Conservation (phyloP, 805 yeast genomes). For the Zygotorulaspora sp. region DNA sequence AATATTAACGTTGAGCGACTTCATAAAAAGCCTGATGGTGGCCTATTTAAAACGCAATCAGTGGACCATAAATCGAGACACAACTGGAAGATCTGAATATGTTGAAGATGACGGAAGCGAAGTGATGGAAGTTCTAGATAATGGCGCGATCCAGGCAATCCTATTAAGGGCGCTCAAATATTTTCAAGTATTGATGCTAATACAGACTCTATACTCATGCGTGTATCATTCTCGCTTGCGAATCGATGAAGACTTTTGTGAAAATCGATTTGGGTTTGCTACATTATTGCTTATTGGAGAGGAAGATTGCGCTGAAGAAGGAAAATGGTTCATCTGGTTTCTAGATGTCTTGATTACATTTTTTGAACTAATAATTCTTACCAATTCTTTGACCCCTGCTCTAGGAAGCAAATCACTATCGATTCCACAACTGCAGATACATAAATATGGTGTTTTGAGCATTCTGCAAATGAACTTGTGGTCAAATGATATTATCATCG, state of each 20-base stretch:
- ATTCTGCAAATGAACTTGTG: slow-evolving; percentile 17
- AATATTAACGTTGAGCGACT: slow-evolving; percentile 10
- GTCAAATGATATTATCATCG: slow-evolving; percentile 6
- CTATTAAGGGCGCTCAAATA: slow-evolving; percentile 16
- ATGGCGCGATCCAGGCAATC: slow-evolving; percentile 14
- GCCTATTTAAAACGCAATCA: slow-evolving; percentile 6
- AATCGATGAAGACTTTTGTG: slow-evolving; percentile 15
- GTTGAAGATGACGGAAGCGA: slow-evolving; percentile 7
- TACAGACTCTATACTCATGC: slow-evolving; percentile 14
- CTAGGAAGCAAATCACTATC: slow-evolving; percentile 1
- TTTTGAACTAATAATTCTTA: slow-evolving; percentile 11
- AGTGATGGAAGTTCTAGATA: slow-evolving; percentile 6
- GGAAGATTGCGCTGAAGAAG: slow-evolving; percentile 17
- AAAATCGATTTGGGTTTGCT: slow-evolving; percentile 13
- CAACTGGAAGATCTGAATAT: slow-evolving; percentile 2
- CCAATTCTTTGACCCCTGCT: slow-evolving; percentile 10
- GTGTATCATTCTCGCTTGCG: slow-evolving; percentile 16
- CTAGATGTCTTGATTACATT: slow-evolving; percentile 16
- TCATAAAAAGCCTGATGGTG: slow-evolving; percentile 8
- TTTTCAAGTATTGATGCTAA: slow-evolving; percentile 14
- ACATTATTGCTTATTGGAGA: slow-evolving; percentile 20
- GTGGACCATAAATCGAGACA: neutral
- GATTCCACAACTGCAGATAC: slow-evolving; percentile 9
- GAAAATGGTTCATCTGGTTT: slow-evolving; percentile 14
- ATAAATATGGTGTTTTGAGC: slow-evolving; percentile 19